phyloP scores from a whole-genome alignment of 192 early-diverging fungal species.

The Coemansia sp. region DNA sequence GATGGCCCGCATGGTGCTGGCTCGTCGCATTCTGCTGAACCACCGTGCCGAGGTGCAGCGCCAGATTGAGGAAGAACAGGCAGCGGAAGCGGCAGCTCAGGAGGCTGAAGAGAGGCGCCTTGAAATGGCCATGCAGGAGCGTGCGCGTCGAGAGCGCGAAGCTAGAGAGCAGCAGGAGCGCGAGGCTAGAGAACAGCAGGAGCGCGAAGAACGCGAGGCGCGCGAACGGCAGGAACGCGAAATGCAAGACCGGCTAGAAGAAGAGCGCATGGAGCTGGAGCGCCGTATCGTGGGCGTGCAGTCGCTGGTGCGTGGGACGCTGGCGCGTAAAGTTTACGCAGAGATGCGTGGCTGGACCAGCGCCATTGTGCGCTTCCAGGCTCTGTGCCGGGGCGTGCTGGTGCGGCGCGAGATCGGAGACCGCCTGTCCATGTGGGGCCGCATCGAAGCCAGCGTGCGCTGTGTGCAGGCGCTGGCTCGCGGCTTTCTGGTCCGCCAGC shows the following conservation, averaged over 20 bases:
- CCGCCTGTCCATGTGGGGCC: conserved; percentile 30
- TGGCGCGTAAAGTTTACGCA: conserved; percentile 55
- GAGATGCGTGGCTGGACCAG: conserved; percentile 56
- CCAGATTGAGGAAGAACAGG: conserved; percentile 1
- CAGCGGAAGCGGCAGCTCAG: conserved; percentile 5
- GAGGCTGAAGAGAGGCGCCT: conserved; percentile 15
- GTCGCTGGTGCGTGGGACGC: conserved; percentile 57
- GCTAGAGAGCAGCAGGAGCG: conserved; percentile 14
- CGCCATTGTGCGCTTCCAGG: conserved; percentile 51
- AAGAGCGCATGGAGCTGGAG: conserved; percentile 42
- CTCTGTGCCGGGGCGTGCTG: conserved; percentile 41
- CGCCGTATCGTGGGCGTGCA: conserved; percentile 55
- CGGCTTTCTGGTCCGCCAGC: conserved; percentile 62
- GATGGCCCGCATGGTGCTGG: conserved; percentile 57
- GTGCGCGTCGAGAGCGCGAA: conserved; percentile 21
- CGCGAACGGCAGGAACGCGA: conserved; percentile 22
- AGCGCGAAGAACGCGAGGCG: neutral
- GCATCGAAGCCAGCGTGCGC: conserved; percentile 34
- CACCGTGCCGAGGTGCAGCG: conserved; percentile 17
- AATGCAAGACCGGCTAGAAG: conserved; percentile 34
- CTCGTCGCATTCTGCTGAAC: conserved; percentile 34
- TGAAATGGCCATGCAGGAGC: conserved; percentile 6
- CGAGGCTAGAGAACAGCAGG: conserved; percentile 1
- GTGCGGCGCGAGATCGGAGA: conserved; percentile 41
- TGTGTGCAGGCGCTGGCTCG: conserved; percentile 64